Conservation (phyloP, 208 protist genomes). For the Acanthamoeba sp. region DNA sequence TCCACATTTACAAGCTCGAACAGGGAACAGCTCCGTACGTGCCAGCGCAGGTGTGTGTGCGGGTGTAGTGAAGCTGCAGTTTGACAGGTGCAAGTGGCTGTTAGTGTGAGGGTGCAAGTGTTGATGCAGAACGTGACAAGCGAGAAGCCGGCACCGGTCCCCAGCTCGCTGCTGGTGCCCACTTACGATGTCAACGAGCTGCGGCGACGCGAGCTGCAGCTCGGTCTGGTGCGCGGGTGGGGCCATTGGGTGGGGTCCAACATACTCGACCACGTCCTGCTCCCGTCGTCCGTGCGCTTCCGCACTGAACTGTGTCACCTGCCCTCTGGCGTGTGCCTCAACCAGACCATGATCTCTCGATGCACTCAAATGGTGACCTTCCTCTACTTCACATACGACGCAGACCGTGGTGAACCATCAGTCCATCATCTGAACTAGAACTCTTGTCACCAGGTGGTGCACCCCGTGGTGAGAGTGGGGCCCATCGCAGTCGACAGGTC, state of each 20-base stretch:
- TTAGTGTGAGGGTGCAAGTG: not conserved
- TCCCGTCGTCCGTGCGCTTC: not conserved
- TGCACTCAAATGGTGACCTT: not conserved
- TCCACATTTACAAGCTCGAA: not conserved
- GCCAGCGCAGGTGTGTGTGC: no score
- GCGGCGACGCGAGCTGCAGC: not conserved
- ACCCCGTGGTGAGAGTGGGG: not conserved
- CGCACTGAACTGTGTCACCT: not conserved
- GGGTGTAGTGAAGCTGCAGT: not conserved
- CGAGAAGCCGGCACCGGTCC: not conserved
- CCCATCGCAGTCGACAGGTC: not conserved
- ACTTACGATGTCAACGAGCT: not conserved
- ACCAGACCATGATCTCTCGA: not conserved
- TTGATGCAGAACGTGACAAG: not conserved
- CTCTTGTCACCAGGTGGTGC: not conserved
- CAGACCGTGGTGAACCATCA: no score
- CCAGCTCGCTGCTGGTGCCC: not conserved
- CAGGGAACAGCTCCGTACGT: not conserved
- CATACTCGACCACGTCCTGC: not conserved
- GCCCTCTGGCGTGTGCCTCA: not conserved
- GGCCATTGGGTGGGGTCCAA: not conserved
- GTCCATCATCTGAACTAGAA: no score
- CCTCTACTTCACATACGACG: not conserved
- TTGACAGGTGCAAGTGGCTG: not conserved
- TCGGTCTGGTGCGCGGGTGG: not conserved